Evolutionary conservation across 257 asterid genomes (phyloP).

Genomic region (Striga asiatica): DNA sequence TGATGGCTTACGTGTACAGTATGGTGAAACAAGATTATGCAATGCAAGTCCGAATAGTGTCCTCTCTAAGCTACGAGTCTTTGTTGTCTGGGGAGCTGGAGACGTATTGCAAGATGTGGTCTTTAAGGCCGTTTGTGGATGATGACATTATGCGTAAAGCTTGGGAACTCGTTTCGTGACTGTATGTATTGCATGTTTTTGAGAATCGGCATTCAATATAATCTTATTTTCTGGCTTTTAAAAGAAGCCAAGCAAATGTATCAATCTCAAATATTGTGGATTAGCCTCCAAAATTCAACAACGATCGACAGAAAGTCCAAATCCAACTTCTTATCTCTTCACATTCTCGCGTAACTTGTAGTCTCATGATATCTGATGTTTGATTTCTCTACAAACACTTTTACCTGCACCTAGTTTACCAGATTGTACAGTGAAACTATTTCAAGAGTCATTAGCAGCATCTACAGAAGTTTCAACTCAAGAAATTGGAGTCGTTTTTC

Average conservation of each 20-base stretch:
- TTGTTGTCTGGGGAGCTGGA: conserved; percentile 62
- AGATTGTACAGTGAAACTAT: background rate
- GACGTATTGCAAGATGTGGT: conserved; percentile 84
- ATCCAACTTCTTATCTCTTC: too few relatives aligned
- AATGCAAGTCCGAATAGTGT: conserved; percentile 43
- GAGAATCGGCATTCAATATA: too few relatives aligned
- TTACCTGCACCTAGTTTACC: conserved; percentile 8
- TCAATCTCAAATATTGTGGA: too few relatives aligned
- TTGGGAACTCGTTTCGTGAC: conserved; percentile 37
- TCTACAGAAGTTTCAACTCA: conserved; percentile 10
- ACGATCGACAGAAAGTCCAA: too few relatives aligned
- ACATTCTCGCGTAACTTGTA: too few relatives aligned
- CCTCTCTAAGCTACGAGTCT: conserved; percentile 52
- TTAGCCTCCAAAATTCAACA: too few relatives aligned
- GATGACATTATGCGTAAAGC: conserved; percentile 57
- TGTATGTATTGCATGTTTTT: too few relatives aligned
- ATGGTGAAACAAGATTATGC: too few relatives aligned
- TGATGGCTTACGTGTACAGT: too few relatives aligned
- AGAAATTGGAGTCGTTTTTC: background rate
- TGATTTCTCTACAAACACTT: background rate
- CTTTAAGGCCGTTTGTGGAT: conserved; percentile 65
- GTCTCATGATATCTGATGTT: conserved; percentile 1
- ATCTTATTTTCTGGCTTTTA: too few relatives aligned
- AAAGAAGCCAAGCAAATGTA: too few relatives aligned
- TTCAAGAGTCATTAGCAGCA: background rate